Evolutionary conservation across 1,284 basidiomycete species (phyloP).

Genomic region (Pseudozyma sp.): DNA sequence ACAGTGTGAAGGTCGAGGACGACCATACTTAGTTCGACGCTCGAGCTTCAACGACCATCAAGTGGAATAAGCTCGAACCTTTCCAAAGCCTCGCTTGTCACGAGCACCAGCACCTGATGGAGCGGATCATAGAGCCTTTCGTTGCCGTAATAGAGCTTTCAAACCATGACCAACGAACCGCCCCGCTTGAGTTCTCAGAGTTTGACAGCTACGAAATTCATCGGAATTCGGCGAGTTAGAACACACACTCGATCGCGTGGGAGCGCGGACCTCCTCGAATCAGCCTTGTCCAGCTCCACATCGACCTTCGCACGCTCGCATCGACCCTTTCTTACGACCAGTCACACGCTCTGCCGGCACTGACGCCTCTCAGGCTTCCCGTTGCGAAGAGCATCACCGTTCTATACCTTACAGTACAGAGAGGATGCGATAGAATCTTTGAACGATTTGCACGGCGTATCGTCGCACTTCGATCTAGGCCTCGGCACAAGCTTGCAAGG

Average conservation of each 20-base stretch:
- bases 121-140: too few relatives aligned
- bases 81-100: too few relatives aligned
- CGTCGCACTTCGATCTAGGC: constrained; percentile 3
- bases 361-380: too few relatives aligned
- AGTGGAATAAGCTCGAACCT: too few relatives aligned
- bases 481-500: background rate
- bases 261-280: constrained; percentile 9
- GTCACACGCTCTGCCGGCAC: too few relatives aligned
- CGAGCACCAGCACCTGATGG: too few relatives aligned
- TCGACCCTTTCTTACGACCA: background rate
- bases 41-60: too few relatives aligned
- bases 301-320: background rate
- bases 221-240: constrained; percentile 17
- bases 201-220: constrained; percentile 20
- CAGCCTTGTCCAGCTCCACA: background rate
- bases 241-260: constrained; percentile 5
- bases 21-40: too few relatives aligned
- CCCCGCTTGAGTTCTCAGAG: background rate
- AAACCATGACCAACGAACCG: background rate
- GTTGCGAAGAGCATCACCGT: too few relatives aligned
- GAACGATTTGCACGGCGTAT: background rate
- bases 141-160: background rate
- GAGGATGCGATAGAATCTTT: constrained; percentile 4
- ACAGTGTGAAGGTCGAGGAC: too few relatives aligned
- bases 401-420: too few relatives aligned